Conservation (phyloP, 2,329 filamentous ascomycete genomes). For the Tolypocladium nubicola region DNA sequence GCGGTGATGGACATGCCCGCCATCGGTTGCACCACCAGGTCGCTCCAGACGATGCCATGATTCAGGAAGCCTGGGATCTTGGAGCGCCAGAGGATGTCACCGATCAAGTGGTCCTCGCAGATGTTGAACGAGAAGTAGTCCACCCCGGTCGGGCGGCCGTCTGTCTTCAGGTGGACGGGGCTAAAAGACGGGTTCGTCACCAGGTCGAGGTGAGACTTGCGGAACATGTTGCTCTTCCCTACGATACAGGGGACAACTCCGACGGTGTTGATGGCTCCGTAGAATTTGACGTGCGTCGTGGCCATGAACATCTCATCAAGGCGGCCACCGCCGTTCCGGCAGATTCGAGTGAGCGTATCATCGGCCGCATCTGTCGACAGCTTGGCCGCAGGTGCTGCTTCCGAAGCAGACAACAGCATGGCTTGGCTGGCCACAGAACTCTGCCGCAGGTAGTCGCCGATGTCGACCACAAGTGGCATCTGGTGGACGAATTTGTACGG, state of each 20-base stretch:
- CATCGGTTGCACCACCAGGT: conserved; percentile 85
- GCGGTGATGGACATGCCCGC: conserved; percentile 65
- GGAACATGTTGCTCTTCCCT: conserved; percentile 98
- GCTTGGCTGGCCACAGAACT: conserved; percentile 11
- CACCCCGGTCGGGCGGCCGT: conserved; percentile 52
- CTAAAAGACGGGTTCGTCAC: conserved; percentile 45
- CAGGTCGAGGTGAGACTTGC: conserved; percentile 75
- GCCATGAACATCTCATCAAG: conserved; percentile 94
- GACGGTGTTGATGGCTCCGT: conserved; percentile 91
- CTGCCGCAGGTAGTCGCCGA: conserved; percentile 22
- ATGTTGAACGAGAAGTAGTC: conserved; percentile 94
- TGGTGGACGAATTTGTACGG: conserved; percentile 93
- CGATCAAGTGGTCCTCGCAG: conserved; percentile 94
- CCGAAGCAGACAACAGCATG: conserved; percentile 22
- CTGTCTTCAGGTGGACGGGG: conserved; percentile 27
- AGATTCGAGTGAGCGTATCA: conserved; percentile 18
- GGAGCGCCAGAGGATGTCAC: conserved; percentile 80
- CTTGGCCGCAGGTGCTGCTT: conserved; percentile 18
- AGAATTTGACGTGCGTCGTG: conserved; percentile 92
- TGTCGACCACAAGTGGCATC: conserved; percentile 80
- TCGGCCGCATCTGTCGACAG: conserved; percentile 9
- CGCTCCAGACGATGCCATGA: conserved; percentile 75
- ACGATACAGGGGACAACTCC: conserved; percentile 85
- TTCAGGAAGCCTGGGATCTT: conserved; percentile 55
- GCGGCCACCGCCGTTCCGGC: conserved; percentile 56